Evolutionary conservation across 139 green algal species (phyloP).

Genomic region (Coccomyxa sp.): DNA sequence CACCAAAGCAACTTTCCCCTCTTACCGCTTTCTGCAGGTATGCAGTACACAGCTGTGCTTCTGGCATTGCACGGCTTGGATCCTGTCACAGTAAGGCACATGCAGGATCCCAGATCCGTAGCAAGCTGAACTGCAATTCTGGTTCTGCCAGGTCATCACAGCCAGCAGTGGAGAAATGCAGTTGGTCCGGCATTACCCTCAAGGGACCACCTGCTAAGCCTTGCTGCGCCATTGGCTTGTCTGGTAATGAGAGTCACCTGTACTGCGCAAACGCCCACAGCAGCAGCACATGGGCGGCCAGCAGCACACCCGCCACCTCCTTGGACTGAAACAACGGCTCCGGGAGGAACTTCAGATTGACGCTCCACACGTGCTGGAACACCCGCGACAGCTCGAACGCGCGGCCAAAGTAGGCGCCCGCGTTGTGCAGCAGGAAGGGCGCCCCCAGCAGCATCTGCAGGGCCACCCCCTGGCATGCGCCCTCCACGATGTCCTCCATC

Average conservation of each 20-base stretch:
- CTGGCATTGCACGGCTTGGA: too few relatives aligned
- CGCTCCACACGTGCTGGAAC: slow-evolving; percentile 76
- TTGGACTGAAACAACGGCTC: slow-evolving; percentile 60
- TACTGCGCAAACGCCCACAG: slow-evolving; percentile 52
- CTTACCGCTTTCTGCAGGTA: too few relatives aligned
- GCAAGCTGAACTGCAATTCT: too few relatives aligned
- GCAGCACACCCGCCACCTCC: slow-evolving; percentile 44
- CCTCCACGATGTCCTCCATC: slow-evolving; percentile 1
- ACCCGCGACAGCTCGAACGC: slow-evolving; percentile 75
- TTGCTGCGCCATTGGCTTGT: too few relatives aligned
- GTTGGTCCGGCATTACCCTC: too few relatives aligned
- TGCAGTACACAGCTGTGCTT: too few relatives aligned
- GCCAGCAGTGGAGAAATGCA: too few relatives aligned
- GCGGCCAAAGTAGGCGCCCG: slow-evolving; percentile 45
- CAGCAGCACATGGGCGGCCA: slow-evolving; percentile 50
- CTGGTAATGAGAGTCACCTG: slow-evolving; percentile 49
- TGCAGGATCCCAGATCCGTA: too few relatives aligned
- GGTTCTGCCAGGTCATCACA: too few relatives aligned
- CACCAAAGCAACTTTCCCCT: too few relatives aligned
- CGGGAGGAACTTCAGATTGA: slow-evolving; percentile 84
- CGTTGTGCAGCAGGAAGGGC: slow-evolving; percentile 60
- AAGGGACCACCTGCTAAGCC: too few relatives aligned
- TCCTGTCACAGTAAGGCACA: too few relatives aligned
- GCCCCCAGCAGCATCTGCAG: slow-evolving; percentile 54
- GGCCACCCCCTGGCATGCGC: slow-evolving; percentile 15